Evolutionary conservation across 768 basidiomycete species (phyloP), one percentile per base, ranked within the genome.

Genomic region (Boletus sp.): DNA sequence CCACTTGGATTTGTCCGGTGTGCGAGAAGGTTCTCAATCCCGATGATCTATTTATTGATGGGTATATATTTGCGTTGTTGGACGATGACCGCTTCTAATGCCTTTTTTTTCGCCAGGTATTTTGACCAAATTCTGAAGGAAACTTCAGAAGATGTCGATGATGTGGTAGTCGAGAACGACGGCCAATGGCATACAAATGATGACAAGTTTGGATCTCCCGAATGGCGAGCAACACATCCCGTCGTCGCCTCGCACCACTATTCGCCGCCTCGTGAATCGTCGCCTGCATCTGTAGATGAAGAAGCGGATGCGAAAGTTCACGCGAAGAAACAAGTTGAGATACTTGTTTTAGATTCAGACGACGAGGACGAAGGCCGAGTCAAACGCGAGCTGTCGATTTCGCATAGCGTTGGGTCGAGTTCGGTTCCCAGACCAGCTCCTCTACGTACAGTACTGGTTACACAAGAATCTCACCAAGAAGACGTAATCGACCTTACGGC

Each of bases 151-250:
- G 77, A 75, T 49, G 84, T 92, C 13, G 97, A 99, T 47, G 91
- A 97, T 59, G 93, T 99, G 25, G 80, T 96, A 51, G 85, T 99
- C 15, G 96, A 99, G 70, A 83, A 92, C 6, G 87, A 96, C 67
- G 95, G 93, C 1, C 88, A 95, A 68, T 99, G 97, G 97, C 95
- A 97, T 68, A 93, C 93, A 1, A 74, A 81, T 17, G 93, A 98
- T 71, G 81, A 88, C 74, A 92, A 88, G 70, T 88, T 82, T 64
- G 93, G 83, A 2, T 93, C 91, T 19, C 62, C 74, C 1, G 74
- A 70, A 30, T 97, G 94, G 93, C 82, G 79, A 60, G 77, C 78
- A 41, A 60, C 70, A 0, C 83, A 88, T 68, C 76, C 81, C 13
- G 68, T 70, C 19, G 55, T 64, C 5, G 57, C 55, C 8, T 51